Conservation (phyloP, 306 rosid genomes). For the Medicago ruthenica region DNA sequence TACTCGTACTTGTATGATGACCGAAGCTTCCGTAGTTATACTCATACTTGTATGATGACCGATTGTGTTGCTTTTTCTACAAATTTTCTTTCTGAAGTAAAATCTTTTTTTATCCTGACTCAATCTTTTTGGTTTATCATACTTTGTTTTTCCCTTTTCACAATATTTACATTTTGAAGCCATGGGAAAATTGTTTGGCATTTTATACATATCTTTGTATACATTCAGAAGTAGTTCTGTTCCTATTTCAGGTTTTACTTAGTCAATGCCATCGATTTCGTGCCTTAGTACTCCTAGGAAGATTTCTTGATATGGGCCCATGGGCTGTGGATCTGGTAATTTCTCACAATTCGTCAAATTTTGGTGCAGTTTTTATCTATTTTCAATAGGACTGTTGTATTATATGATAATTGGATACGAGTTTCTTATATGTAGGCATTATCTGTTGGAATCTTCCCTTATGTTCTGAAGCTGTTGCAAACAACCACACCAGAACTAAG, state of each 20-base stretch:
- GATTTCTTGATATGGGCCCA: conserved; percentile 98
- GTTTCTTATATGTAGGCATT: conserved; percentile 64
- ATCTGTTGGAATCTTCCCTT: conserved; percentile 98
- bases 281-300: conserved; percentile 93
- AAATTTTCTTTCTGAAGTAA: conserved; percentile 14
- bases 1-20: conserved; percentile 12
- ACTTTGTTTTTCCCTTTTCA: conserved; percentile 14
- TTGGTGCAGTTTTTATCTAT: conserved; percentile 20
- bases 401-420: conserved; percentile 37
- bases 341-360: conserved; percentile 23
- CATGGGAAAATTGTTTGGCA: conserved; percentile 22
- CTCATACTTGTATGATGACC: neutral
- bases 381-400: conserved; percentile 9
- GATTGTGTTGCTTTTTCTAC: neutral
- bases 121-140: neutral
- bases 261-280: conserved; percentile 94
- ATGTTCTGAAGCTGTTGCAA: conserved; percentile 92
- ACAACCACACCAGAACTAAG: conserved; percentile 94
- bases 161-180: conserved; percentile 22
- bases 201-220: conserved; percentile 29
- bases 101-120: conserved; percentile 20
- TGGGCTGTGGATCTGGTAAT: conserved; percentile 99
- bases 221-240: conserved; percentile 36
- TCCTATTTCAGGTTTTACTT: conserved; percentile 81
- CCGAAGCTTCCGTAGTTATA: neutral